These are phyloP conservation scores for Gardenia jasminoides DNA, from an alignment of 257 asterid species.

Conservation along the genomic window DNA sequence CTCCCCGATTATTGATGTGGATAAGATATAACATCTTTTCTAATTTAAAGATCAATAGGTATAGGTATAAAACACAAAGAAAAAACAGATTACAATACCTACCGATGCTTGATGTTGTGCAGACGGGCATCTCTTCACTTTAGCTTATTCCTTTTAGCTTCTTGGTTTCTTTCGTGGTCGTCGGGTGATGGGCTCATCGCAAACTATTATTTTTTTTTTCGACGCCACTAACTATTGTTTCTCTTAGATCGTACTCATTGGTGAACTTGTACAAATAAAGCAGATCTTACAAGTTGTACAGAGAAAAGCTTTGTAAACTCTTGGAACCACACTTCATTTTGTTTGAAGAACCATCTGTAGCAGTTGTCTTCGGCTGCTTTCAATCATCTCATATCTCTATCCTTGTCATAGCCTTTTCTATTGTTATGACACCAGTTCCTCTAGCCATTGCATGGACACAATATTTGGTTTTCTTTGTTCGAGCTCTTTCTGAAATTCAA, in stretches of 20 bases:
- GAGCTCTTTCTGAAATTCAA: slow-evolving; percentile 11
- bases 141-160: too few species aligned
- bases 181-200: too few species aligned
- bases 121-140: too few species aligned
- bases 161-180: too few species aligned
- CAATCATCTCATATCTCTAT: slow-evolving; percentile 19
- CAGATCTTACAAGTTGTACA: slow-evolving; percentile 24
- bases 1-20: too few species aligned
- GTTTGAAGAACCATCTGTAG: slow-evolving; percentile 29
- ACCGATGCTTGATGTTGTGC: too few species aligned
- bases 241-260: slow-evolving; percentile 32
- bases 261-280: slow-evolving; percentile 24
- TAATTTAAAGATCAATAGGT: too few species aligned
- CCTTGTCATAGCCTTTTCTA: slow-evolving; percentile 24
- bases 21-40: too few species aligned
- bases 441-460: neutral
- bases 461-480: slow-evolving; percentile 1
- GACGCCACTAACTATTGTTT: slow-evolving; percentile 29
- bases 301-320: slow-evolving; percentile 33
- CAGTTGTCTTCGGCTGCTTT: slow-evolving; percentile 28
- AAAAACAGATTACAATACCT: too few species aligned
- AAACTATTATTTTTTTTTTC: too few species aligned
- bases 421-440: neutral
- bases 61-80: too few species aligned
- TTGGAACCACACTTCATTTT: slow-evolving; percentile 27